A percentile compares a stretch with the other conserved stretches of the same genome.
Conservation (phyloP, 2,329 filamentous ascomycete species). For the Botrytis porri region DNA sequence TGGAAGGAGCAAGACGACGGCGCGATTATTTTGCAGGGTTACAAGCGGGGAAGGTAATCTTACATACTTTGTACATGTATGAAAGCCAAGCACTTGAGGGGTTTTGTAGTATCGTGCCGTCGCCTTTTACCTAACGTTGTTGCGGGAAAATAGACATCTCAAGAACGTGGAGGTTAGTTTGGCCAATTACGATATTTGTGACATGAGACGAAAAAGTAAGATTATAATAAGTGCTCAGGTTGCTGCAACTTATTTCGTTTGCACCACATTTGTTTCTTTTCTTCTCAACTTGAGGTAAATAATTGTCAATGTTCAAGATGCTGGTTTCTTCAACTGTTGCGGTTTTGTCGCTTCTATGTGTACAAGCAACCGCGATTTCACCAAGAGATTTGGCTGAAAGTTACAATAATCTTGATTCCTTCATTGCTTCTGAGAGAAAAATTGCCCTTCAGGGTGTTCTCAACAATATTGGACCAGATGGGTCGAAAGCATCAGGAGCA, state of each 20-base stretch:
- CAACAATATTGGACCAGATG: constrained; percentile 54
- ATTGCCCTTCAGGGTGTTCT: constrained; percentile 51
- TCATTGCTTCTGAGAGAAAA: constrained; percentile 45
- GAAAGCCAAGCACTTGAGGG: too few relatives aligned
- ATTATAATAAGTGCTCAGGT: not conserved
- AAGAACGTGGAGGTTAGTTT: not conserved
- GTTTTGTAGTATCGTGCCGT: too few relatives aligned
- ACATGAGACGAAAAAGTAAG: not conserved
- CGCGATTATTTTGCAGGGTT: too few relatives aligned
- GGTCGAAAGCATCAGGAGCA: constrained; percentile 47
- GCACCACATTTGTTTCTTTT: not conserved
- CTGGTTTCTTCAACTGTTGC: not conserved
- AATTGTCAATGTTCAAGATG: not conserved
- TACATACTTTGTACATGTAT: too few relatives aligned
- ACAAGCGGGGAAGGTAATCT: too few relatives aligned
- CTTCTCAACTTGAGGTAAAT: not conserved
- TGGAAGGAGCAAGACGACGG: too few relatives aligned
- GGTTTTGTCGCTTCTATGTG: not conserved
- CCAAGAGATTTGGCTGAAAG: not conserved
- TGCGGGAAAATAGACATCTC: too few relatives aligned
- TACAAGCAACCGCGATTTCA: not conserved
- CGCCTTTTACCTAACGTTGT: too few relatives aligned
- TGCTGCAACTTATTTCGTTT: not conserved
- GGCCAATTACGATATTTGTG: not conserved
- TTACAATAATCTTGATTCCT: constrained; percentile 35